phyloP scores from a whole-genome alignment of 805 yeast species.

The Teunomyces kruisii region DNA sequence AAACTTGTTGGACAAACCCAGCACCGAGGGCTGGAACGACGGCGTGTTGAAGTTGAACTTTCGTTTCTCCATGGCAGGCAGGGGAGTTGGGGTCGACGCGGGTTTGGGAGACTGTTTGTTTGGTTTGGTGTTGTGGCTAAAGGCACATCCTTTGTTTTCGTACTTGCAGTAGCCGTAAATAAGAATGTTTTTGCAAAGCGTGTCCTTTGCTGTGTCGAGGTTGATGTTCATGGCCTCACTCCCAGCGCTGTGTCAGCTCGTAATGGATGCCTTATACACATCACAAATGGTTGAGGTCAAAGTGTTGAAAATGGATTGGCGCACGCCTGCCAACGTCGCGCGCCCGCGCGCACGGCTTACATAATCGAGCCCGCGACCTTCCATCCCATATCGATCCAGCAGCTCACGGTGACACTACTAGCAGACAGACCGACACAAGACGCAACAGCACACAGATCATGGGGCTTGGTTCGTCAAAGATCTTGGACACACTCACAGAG shows the following conservation, averaged over 20 bases:
- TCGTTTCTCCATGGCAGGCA: slow-evolving; percentile 15
- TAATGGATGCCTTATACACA: neutral
- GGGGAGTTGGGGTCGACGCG: slow-evolving; percentile 46
- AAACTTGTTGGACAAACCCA: slow-evolving; percentile 34
- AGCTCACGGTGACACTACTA: too few species aligned
- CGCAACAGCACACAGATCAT: slow-evolving; percentile 20
- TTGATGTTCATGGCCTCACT: slow-evolving; percentile 30
- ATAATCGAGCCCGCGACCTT: neutral
- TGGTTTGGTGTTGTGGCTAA: slow-evolving; percentile 54
- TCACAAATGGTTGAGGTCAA: neutral
- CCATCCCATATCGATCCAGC: too few species aligned
- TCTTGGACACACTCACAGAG: slow-evolving; percentile 69
- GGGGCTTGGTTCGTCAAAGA: slow-evolving; percentile 63
- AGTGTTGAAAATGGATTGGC: neutral
- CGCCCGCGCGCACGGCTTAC: neutral
- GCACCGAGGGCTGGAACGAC: slow-evolving; percentile 43
- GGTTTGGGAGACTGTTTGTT: slow-evolving; percentile 29
- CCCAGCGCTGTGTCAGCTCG: neutral
- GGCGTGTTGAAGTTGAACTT: slow-evolving; percentile 43
- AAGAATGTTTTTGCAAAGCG: slow-evolving; percentile 79
- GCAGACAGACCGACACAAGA: neutral
- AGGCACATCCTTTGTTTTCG: slow-evolving; percentile 84
- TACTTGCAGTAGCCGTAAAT: slow-evolving; percentile 88
- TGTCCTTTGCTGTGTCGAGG: slow-evolving; percentile 63
- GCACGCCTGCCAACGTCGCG: neutral